These are phyloP conservation scores for Prosopis cineraria DNA, from an alignment of 306 rosid genomes.

Conservation along the genomic window DNA sequence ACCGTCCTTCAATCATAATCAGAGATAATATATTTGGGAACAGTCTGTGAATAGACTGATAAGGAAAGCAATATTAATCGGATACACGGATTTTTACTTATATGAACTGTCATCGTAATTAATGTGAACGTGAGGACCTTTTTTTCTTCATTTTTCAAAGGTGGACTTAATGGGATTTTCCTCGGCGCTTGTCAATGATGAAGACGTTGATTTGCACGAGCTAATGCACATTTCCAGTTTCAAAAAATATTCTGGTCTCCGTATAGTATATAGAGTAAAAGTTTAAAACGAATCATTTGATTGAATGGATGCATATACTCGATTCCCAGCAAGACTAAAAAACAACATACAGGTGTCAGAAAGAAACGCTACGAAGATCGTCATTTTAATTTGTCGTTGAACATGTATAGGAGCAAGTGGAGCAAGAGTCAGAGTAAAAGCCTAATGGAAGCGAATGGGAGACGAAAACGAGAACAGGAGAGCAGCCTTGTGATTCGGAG, in stretches of 20 bases:
- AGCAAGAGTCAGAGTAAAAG: too few relatives aligned
- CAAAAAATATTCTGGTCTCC: not conserved
- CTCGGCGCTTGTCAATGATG: not conserved
- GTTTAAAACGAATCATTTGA: too few relatives aligned
- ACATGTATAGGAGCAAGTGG: too few relatives aligned
- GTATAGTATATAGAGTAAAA: too few relatives aligned
- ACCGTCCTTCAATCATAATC: not conserved
- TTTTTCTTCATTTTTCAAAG: not conserved
- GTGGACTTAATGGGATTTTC: not conserved
- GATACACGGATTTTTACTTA: not conserved
- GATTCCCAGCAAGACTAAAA: too few relatives aligned
- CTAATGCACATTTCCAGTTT: not conserved
- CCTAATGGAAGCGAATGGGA: too few relatives aligned
- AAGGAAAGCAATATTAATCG: not conserved
- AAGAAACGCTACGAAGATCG: too few relatives aligned
- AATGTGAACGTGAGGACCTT: not conserved
- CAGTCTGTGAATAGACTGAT: not conserved
- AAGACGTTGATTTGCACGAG: not conserved
- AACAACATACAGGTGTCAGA: too few relatives aligned
- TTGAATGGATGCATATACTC: too few relatives aligned
- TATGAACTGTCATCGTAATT: constrained; percentile 2
- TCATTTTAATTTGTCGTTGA: too few relatives aligned
- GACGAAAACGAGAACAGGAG: too few relatives aligned
- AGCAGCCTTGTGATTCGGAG: too few relatives aligned
- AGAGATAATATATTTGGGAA: not conserved